phyloP scores from a whole-genome alignment of 495 filamentous ascomycete genomes.

The Geoglossum glabrum region DNA sequence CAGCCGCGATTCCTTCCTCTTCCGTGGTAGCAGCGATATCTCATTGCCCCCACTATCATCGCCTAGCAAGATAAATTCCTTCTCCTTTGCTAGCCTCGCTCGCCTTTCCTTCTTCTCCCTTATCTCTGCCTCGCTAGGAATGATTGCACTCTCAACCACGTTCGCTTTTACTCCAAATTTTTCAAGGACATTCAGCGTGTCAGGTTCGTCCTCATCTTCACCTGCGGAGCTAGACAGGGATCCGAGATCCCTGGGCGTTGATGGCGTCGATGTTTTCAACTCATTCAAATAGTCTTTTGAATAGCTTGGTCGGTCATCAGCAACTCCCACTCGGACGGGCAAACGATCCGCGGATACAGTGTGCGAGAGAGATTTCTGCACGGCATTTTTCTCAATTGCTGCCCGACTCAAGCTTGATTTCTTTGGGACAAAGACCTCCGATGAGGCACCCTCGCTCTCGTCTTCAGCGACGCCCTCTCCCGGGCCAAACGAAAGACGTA shows the following conservation, averaged over 20 bases:
- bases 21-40: slow-evolving; percentile 26
- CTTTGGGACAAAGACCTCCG: slow-evolving; percentile 45
- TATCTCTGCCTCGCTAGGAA: slow-evolving; percentile 78
- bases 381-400: slow-evolving; percentile 50
- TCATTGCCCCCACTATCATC: slow-evolving; percentile 24
- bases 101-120: slow-evolving; percentile 79
- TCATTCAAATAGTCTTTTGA: slow-evolving; percentile 72
- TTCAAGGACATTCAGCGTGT: slow-evolving; percentile 44
- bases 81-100: slow-evolving; percentile 54
- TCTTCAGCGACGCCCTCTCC: slow-evolving; percentile 34
- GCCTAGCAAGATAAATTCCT: slow-evolving; percentile 61
- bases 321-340: slow-evolving; percentile 32
- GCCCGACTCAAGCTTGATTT: slow-evolving; percentile 47
- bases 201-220: slow-evolving; percentile 12
- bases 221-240: slow-evolving; percentile 12
- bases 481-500: slow-evolving; percentile 56
- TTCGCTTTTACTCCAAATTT: slow-evolving; percentile 33
- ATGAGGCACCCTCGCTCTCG: slow-evolving; percentile 31
- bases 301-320: slow-evolving; percentile 55
- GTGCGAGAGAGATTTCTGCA: slow-evolving; percentile 28
- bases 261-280: slow-evolving; percentile 62
- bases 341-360: slow-evolving; percentile 24
- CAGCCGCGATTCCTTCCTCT: slow-evolving; percentile 46
- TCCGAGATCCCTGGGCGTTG: slow-evolving; percentile 42
- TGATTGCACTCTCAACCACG: slow-evolving; percentile 23